Evolutionary conservation across 192 early-diverging fungal species (phyloP), one percentile per base, ranked within the genome.

Genomic region (Backusella luteola): DNA sequence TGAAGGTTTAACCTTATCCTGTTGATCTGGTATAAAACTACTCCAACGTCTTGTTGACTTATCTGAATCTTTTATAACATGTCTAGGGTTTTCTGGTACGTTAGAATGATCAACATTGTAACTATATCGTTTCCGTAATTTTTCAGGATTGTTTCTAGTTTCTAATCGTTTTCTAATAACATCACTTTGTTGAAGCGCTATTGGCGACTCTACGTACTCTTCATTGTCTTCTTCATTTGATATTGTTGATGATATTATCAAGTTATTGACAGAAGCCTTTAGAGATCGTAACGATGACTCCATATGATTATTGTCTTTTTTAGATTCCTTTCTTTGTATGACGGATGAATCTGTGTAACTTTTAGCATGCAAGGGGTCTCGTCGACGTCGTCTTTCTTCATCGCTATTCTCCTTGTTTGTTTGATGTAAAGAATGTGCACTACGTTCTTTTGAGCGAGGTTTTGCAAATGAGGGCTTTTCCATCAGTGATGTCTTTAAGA

Each of bases 321-420:
- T 29, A 29, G 56, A 63, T 26, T 23, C 23, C 0, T 63, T 21
- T 59, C 23, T 21, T 23, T 59, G 56, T 63, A 63, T 63, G 56
- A 63, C 56, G 56, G 56, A 63, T n/a, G 19, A n/a, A n/a, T 63
- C 26, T 63, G 56, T 63, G 56, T 63, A 63, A 63, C 56, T 63
- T 29, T 63, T 29, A 12, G 56, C 56, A 63, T 63, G 56, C 56
- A 63, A 63, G 56, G 56, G 56, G 56, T 63, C 56, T 63, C 21
- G 56, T 63, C 56, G 21, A 26, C 3, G 21, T 63, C 11, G 46
- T n/a, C 46, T 49, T 21, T 49, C 46, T 49, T 49, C 19, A 49
- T 49, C 46, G 1, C 46, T 26, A 14, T 15, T 63, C 56, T 63
- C 56, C 23, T 63, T 63, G 9, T 63, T 63, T 63, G 56, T 63